phyloP scores from a whole-genome alignment of 352 stramenopile species.

The Phytophthora capsici region DNA sequence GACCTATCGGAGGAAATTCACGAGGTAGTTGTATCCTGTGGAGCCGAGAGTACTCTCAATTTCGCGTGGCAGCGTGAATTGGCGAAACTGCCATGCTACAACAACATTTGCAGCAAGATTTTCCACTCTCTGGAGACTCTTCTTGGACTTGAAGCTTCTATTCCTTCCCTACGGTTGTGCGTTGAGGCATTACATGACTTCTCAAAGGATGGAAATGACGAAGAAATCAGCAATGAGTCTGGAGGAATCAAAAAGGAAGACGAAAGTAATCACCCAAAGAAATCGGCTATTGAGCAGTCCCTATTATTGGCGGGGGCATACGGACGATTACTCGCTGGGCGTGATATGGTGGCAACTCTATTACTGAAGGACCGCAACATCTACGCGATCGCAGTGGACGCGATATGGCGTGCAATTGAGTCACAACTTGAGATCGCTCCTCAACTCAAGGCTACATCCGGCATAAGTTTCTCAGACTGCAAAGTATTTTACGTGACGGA shows the following conservation, averaged over 20 bases:
- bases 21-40: slow-evolving; percentile 20
- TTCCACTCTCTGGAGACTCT: slow-evolving; percentile 75
- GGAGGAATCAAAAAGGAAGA: slow-evolving; percentile 27
- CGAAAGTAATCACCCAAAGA: slow-evolving; percentile 29
- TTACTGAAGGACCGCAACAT: slow-evolving; percentile 66
- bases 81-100: slow-evolving; percentile 72
- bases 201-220: slow-evolving; percentile 47
- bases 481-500: slow-evolving; percentile 85
- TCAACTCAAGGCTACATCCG: slow-evolving; percentile 56
- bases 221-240: slow-evolving; percentile 1
- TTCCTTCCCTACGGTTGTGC: slow-evolving; percentile 67
- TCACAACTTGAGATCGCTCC: slow-evolving; percentile 60
- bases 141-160: slow-evolving; percentile 75
- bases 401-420: slow-evolving; percentile 76
- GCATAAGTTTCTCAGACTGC: slow-evolving; percentile 75
- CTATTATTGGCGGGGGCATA: slow-evolving; percentile 70
- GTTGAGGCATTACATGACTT: slow-evolving; percentile 74
- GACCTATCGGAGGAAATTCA: slow-evolving; percentile 37
- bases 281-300: slow-evolving; percentile 57
- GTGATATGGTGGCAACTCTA: slow-evolving; percentile 69
- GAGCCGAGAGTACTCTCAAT: slow-evolving; percentile 42
- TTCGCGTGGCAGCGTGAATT: slow-evolving; percentile 78
- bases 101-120: slow-evolving; percentile 56
- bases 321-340: slow-evolving; percentile 66
- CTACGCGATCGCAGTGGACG: slow-evolving; percentile 69